Percentiles rank a stretch among this genome's conserved stretches.
phyloP scores from a whole-genome alignment of 2,329 filamentous ascomycete genomes.

The Westerdykella ornata region DNA sequence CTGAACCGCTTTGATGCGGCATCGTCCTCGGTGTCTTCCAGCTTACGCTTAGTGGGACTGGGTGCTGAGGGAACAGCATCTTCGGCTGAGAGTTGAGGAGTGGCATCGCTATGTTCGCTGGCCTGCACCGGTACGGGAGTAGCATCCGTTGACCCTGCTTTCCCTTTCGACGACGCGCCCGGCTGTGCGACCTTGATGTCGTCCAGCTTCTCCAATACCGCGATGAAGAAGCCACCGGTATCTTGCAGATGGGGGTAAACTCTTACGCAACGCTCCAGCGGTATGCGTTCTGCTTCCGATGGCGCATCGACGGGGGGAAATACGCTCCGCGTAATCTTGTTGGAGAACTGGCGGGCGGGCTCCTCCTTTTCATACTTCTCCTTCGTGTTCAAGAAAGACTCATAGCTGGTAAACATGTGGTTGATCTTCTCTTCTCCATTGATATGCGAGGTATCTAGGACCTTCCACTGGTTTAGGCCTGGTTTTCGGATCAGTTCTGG shows the following conservation, averaged over 20 bases:
- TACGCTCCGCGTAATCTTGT: conserved; percentile 65
- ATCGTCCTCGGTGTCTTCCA: conserved; percentile 33
- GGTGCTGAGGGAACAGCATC: background rate
- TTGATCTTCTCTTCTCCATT: conserved; percentile 60
- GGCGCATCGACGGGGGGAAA: conserved; percentile 60
- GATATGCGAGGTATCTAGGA: conserved; percentile 53
- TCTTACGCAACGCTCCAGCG: conserved; percentile 83
- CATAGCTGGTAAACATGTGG: conserved; percentile 72
- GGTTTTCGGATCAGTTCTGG: conserved; percentile 67
- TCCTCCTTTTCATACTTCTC: conserved; percentile 51
- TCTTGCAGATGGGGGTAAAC: conserved; percentile 95
- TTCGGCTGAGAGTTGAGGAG: background rate
- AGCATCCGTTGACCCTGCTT: conserved; percentile 3
- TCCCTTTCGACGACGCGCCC: conserved; percentile 19
- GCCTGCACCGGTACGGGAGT: conserved; percentile 42
- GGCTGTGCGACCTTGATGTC: conserved; percentile 47
- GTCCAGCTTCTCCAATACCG: conserved; percentile 82
- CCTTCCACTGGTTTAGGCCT: conserved; percentile 75
- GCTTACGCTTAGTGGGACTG: conserved; percentile 34
- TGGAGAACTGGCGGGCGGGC: conserved; percentile 51
- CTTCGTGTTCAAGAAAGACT: conserved; percentile 67
- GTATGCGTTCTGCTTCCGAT: conserved; percentile 54
- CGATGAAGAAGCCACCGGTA: conserved; percentile 96
- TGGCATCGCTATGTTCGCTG: background rate
- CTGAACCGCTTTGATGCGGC: conserved; percentile 29